Base-by-base conservation (phyloP, 257 asterid species). In the Ophiorrhiza pumila region DNA sequence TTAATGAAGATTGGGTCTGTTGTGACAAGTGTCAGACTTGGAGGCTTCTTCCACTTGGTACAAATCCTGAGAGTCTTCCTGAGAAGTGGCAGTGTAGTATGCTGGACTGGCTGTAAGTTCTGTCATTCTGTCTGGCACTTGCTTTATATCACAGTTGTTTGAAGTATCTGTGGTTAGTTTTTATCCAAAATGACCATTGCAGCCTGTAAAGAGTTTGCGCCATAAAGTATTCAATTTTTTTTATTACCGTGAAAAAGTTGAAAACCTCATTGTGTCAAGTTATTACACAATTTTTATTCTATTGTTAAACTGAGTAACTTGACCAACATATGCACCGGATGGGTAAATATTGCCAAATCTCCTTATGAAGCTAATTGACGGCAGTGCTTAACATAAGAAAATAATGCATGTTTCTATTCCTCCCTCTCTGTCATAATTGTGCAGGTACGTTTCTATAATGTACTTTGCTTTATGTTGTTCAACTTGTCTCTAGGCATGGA, bases 31-130 rank as follows among this genome's bases (percentile, higher is more conserved):
- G 99, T 74, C 85, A 81, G 52, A 77, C 63, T 63, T 95, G 99
- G 99, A 86, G 99, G 76, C 91, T 95, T 79, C 94, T 95, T 80
- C 99, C 99, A 65, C 96, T 82, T 74, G 98, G 90, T 60, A 92
- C 83, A 73, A 86, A 92, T 80, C 97, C 98, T 45, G 71, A 72
- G 62, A 86, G 89, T 81, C 98, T 95, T 78, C 96, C 98, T 22
- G 86, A 95, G 74, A 90, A 89, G 83, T 95, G 99, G 99, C 69
- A 80, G 56, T 95, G 99, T 76, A 89, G 88, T 81, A 90, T 90
- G 99, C 99, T 92, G 68, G 78, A 84, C 74, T 92, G 99, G 99
- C 92, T 95, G 98, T 95, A 90, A 95, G 99, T 92, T 79, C 72
- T 73, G 34, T 77, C 70, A 69, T 34, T 34, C 45, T 31, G 20